Base-by-base conservation (phyloP, 768 basidiomycete genomes). In the Macrolepiota albuminosa region DNA sequence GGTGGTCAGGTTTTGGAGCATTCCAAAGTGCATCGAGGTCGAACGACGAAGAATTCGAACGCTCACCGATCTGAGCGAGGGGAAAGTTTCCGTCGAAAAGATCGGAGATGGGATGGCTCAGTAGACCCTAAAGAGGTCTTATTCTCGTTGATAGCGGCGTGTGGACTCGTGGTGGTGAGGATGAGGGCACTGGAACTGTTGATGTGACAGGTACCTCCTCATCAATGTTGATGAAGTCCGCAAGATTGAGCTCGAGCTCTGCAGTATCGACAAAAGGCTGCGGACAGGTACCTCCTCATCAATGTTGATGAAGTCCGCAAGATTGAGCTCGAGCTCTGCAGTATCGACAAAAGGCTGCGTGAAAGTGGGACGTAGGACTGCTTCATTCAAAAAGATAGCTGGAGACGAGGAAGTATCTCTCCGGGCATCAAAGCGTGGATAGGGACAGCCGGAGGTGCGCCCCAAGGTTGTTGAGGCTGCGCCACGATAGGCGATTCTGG, bases 191-290 rank as follows among this genome's bases (percentile, higher is more conserved):
- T 51, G 62, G 54, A 56, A 70, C 61, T 7, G 61, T 61, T 48
- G 81, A 78, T 51, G 77, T 74, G 54, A 70, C 66, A 47, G 69
- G 58, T 21, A 75, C 70, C 57, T 87, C 86, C 52, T 89, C 88
- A 62, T 91, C 89, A 62, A 91, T 82, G 69, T 90, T 89, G 61
- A 91, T 89, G 63, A 91, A 75, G 70, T 91, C 89, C 42, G 84
- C 82, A 21, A 91, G 81, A 66, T 89, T 86, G 54, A 90, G 68
- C 72, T 90, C 88, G 36, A 82, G 82, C 69, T 88, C 88, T 21
- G 68, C 61, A 47, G 65, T 54, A 36, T 84, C 84, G 36, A 81
- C 72, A 18, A 73, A 61, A 1, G 80, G 42, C 7, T 60, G 61
- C 21, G 53, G n/a, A n/a, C n/a, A n/a, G n/a, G n/a, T n/a, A n/a